A percentile compares a stretch with the other conserved stretches of the same genome.
phyloP scores from a whole-genome alignment of 148 eudicot genomes.

The Silene uniflora region DNA sequence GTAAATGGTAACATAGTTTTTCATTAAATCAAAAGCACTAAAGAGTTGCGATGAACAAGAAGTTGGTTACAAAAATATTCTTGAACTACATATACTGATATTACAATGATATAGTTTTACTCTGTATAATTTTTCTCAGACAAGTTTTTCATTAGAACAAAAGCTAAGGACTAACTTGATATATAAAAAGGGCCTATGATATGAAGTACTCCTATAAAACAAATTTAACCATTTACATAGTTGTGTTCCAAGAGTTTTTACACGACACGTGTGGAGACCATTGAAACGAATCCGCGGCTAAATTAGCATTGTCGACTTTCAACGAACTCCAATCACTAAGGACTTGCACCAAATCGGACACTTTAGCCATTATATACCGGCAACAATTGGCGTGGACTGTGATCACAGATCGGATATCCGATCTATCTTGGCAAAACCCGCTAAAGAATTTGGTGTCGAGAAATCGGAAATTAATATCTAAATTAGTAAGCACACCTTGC shows the following conservation, averaged over 20 bases:
- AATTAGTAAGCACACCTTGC: conserved; percentile 23
- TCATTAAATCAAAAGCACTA: no score
- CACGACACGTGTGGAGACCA: conserved; percentile 49
- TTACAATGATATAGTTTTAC: no score
- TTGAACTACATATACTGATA: no score
- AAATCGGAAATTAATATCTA: conserved; percentile 36
- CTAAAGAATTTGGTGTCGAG: conserved; percentile 56
- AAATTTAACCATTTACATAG: background rate
- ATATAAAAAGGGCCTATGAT: no score
- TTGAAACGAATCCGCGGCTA: conserved; percentile 8
- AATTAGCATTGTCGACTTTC: conserved; percentile 22
- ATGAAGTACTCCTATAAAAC: no score
- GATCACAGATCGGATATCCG: conserved; percentile 35
- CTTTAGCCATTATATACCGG: conserved; percentile 55
- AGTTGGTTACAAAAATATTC: no score
- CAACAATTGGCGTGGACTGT: conserved; percentile 89
- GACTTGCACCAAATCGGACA: conserved; percentile 41
- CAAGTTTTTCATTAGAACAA: no score
- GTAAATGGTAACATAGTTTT: no score
- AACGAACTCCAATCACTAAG: conserved; percentile 49
- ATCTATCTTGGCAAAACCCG: conserved; percentile 58
- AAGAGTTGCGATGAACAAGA: no score
- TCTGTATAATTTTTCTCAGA: no score
- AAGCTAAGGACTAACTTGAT: no score
- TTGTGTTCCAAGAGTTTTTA: conserved; percentile 28